Base-by-base conservation (phyloP, 2,329 filamentous ascomycete species). In the Aspergillus sp. region DNA sequence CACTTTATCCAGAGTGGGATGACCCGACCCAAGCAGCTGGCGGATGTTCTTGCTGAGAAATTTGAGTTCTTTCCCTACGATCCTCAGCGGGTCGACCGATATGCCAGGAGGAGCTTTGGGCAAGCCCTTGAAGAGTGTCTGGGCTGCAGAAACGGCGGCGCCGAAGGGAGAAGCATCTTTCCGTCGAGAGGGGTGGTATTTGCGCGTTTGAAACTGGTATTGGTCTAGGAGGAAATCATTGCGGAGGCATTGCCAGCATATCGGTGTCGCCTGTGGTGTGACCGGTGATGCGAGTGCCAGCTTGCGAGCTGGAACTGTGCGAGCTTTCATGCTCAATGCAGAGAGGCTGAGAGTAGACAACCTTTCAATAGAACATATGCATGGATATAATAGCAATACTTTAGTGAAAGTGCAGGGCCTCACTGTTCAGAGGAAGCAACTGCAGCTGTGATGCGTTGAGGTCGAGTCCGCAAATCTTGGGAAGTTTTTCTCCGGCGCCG, bases 61-160 rank as follows among this genome's bases (percentile, higher is more conserved):
- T 77, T 96, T 95, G 87, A 99, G 91, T 81, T 98, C 93, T 78
- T 96, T 96, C 62, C 91, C 93, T 35, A 98, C 93, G 35, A 91
- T 89, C 61, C 90, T 86, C 69, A 98, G 83, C 35, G 93, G 93
- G 73, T 98, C 93, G 68, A 96, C 85, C 61, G 87, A 85, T 78
- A 96, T 86, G 58, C 85, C 84, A 14, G 73, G 64, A 40, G 75
- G 70, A 47, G 68, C 66, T 62, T 71, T 75, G 33, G 70, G 76
- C 39, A 79, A 66, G 39, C 76, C 72, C 60, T 79, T 77, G 64
- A 79, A 73, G 53, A 79, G 68, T 44, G 72, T 75, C 65, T 80
- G 84, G 44, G 84, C 84, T 40, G 83, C 82, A 46, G 81, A 80
- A 37, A 78, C 75, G 3, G 77, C 77, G 17, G 77, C 76, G 12